Percentiles rank a stretch among this genome's conserved stretches.
Conservation (phyloP, 345 rosid genomes). For the Lagerstroemia speciosa region DNA sequence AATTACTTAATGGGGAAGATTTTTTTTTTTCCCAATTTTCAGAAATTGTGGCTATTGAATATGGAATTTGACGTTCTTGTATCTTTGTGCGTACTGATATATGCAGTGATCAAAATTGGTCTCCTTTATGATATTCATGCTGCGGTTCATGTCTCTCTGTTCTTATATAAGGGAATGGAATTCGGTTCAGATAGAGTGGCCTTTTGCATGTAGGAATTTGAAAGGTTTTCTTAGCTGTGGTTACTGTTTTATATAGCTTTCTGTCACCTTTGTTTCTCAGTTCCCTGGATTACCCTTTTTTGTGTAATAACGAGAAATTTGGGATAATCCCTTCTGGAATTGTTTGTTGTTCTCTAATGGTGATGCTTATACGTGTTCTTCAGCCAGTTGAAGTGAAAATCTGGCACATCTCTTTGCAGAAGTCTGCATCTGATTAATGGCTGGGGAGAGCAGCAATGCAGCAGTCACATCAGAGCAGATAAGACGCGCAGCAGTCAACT, state of each 20-base stretch:
- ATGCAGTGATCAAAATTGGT: not conserved
- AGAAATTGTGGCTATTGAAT: not conserved
- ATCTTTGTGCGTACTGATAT: not conserved
- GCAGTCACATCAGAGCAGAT: conserved; percentile 11
- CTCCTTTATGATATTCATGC: not conserved
- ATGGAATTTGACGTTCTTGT: not conserved
- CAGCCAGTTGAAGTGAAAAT: not conserved
- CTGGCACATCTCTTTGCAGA: not conserved
- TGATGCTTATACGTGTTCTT: not conserved
- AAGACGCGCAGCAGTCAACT: conserved; percentile 19
- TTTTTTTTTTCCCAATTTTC: not conserved
- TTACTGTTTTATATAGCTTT: not conserved
- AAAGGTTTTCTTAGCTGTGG: not conserved
- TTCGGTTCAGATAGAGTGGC: not conserved
- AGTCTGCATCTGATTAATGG: not conserved
- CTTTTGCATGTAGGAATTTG: too few species aligned
- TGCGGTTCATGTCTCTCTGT: not conserved
- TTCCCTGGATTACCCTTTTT: too few species aligned
- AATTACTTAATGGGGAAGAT: not conserved
- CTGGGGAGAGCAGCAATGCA: not conserved
- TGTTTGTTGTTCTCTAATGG: not conserved
- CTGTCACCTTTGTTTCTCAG: too few species aligned
- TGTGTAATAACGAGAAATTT: not conserved
- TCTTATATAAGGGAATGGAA: not conserved
- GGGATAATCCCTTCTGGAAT: not conserved